Evolutionary conservation across 108 stramenopile species (phyloP).

Genomic region (Nannochloropsis oceanica): DNA sequence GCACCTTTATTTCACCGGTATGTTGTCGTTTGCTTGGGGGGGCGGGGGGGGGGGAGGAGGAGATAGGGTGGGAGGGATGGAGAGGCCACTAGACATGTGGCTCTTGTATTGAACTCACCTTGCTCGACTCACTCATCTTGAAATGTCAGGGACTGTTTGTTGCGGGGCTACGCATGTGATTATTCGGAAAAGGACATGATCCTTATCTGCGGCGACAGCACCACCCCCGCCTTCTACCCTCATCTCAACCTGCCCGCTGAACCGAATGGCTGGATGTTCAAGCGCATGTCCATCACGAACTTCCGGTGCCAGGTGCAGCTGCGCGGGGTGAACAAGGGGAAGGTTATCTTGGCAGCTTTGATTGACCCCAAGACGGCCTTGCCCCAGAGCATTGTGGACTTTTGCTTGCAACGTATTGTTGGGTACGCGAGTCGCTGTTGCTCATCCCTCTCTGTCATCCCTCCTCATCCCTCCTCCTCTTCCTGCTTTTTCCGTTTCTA

Average conservation of each 20-base stretch:
- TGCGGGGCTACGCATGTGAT: neutral
- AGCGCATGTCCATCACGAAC: neutral
- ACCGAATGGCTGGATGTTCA: neutral
- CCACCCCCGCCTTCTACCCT: neutral
- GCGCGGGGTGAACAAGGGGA: neutral
- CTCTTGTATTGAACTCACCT: neutral
- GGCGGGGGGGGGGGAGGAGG: too few relatives aligned
- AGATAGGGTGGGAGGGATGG: too few relatives aligned
- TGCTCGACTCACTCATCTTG: neutral
- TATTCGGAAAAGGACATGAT: neutral
- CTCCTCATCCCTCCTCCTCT: too few relatives aligned
- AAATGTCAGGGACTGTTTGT: neutral
- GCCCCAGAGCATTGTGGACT: neutral
- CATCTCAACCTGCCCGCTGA: neutral
- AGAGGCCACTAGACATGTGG: neutral
- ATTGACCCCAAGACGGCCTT: neutral
- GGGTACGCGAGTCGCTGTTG: neutral
- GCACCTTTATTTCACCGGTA: neutral
- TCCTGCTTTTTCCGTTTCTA: neutral
- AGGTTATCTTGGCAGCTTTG: neutral
- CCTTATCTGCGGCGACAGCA: neutral
- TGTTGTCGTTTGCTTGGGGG: neutral
- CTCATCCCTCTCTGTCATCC: neutral
- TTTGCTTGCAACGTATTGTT: neutral
- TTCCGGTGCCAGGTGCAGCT: neutral